A percentile compares a stretch with the other conserved stretches of the same genome.
Evolutionary conservation across 2,329 filamentous ascomycete species (phyloP).

Genomic region (Phyllosticta citribraziliensis): DNA sequence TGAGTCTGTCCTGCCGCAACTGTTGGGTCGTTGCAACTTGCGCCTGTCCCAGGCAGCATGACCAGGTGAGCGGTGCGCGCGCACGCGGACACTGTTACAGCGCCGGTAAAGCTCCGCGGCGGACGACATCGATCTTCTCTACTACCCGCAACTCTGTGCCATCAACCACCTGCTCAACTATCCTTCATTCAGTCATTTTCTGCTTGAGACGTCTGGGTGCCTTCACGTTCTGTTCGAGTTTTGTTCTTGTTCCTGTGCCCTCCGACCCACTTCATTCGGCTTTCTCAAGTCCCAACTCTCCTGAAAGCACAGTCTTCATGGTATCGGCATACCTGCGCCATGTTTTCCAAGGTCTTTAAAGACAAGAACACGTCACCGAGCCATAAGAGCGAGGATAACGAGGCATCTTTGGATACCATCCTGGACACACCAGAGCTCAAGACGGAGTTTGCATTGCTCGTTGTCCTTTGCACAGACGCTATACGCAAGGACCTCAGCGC

Average conservation of each 20-base stretch:
- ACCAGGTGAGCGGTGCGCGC: background rate
- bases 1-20: background rate
- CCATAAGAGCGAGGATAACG: background rate
- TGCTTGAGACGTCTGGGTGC: background rate
- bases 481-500: conserved; percentile 28
- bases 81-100: background rate
- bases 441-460: conserved; percentile 34
- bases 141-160: background rate
- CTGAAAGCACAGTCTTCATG: background rate
- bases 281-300: background rate
- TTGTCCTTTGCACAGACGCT: conserved; percentile 35
- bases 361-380: background rate
- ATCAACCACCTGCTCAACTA: background rate
- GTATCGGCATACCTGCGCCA: background rate
- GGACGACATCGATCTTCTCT: background rate
- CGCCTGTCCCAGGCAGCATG: background rate
- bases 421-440: conserved; percentile 34
- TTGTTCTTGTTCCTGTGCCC: background rate
- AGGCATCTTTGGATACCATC: conserved; percentile 16
- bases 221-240: background rate
- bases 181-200: background rate
- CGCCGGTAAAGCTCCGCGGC: background rate
- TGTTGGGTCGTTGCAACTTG: background rate
- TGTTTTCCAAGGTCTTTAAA: conserved; percentile 11
- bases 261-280: background rate